These are phyloP conservation scores for Noccaea caerulescens DNA, from an alignment of 345 rosid species.

Conservation along the genomic window DNA sequence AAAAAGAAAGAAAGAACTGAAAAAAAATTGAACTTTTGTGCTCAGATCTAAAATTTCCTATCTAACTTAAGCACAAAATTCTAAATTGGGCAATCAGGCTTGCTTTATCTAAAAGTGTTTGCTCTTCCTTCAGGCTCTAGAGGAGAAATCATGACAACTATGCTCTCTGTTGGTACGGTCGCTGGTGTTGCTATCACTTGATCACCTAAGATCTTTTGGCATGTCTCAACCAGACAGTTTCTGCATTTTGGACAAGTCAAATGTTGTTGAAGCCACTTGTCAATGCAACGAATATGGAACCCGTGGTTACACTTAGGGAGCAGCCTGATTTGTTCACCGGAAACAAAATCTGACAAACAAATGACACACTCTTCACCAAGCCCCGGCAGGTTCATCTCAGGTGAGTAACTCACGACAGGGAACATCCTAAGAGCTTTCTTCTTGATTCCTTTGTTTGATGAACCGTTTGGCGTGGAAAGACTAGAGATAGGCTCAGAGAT, in stretches of 20 bases:
- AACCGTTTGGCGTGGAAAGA: constrained; percentile 25
- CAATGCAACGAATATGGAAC: constrained; percentile 66
- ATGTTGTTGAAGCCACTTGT: constrained; percentile 67
- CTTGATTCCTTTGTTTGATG: constrained; percentile 48
- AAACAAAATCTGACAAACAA: constrained; percentile 55
- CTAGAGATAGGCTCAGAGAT: constrained; percentile 41
- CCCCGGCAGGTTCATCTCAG: constrained; percentile 49
- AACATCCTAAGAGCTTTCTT: constrained; percentile 54
- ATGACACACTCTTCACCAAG: constrained; percentile 60
- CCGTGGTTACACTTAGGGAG: constrained; percentile 76
- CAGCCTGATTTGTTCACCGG: constrained; percentile 53
- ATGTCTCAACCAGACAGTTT: constrained; percentile 48
- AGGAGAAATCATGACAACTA: constrained; percentile 37
- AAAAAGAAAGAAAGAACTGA: constrained; percentile 21
- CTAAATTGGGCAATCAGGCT: not conserved
- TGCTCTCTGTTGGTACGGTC: constrained; percentile 27
- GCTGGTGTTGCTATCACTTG: constrained; percentile 1
- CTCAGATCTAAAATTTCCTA: constrained; percentile 20
- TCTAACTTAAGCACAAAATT: not conserved
- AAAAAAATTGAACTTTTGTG: constrained; percentile 7
- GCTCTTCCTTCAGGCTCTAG: constrained; percentile 46
- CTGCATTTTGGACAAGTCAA: constrained; percentile 76
- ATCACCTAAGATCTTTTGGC: constrained; percentile 44
- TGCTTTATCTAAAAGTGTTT: constrained; percentile 35
- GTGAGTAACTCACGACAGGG: constrained; percentile 52